Base-by-base conservation (phyloP, 2,329 filamentous ascomycete genomes). In the Alternaria sp. region DNA sequence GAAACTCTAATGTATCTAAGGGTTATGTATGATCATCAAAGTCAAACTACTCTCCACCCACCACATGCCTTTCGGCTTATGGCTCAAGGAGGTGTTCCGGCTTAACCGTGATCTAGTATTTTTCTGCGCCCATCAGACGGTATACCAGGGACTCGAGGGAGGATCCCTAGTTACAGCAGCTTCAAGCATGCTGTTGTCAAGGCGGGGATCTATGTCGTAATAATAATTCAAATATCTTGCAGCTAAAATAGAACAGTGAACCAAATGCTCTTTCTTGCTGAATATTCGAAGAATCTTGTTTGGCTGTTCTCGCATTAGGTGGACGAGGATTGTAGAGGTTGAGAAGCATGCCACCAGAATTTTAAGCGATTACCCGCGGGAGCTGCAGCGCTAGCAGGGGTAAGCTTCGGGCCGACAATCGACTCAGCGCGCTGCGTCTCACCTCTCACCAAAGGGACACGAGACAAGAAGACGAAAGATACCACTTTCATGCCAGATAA, bases 41-140 rank as follows among this genome's bases (percentile, higher is more conserved):
- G 92, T 96, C 93, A 97, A 96, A 86, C 92, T 83, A 85, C 88
- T 87, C 55, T 89, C 92, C 90, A 97, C 88, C 89, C 91, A 90
- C 87, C 88, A 83, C 80, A 78, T 78, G 83, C 86, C 90, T 96
- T 81, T 96, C 91, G 82, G 86, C 81, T 82, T 83, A 84, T 87
- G 85, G 87, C 88, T 91, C 86, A 89, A 93, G 88, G 88, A 89
- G 88, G 86, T 87, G 91, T 93, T 96, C 93, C 93, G 93, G 93
- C 93, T 97, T 97, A 97, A 95, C 96, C 90, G 92, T 89, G 91
- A 92, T 92, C 90, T 74, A 58, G 62, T 65, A 67, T 77, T 71
- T 52, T 72, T 96, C 86, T 96, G 83, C 90, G 93, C 92, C 91
- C 85, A 59, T 79, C 78, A 84, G 86, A 90, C 88, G 85, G 85